Percentiles rank a stretch among this genome's conserved stretches.
phyloP scores from a whole-genome alignment of 164 flowering plant genomes.

The Vitis riparia region DNA sequence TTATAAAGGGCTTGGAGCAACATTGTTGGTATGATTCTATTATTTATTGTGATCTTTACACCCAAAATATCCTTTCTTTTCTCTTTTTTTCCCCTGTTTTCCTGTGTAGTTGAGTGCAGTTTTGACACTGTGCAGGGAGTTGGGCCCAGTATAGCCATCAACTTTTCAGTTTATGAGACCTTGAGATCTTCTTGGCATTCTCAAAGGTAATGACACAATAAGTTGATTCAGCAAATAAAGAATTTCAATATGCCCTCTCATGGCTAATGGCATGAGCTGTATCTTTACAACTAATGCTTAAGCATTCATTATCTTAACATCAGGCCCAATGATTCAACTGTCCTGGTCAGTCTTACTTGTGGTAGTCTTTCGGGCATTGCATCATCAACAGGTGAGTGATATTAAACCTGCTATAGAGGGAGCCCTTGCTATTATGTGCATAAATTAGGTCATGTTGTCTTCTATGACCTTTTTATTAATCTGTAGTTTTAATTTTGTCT shows the following conservation, averaged over 20 bases:
- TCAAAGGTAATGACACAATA: constrained; percentile 36
- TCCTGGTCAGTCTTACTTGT: constrained; percentile 62
- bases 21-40: constrained; percentile 44
- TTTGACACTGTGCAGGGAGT: constrained; percentile 48
- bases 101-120: constrained; percentile 2
- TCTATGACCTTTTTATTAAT: not conserved
- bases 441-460: no score
- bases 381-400: constrained; percentile 68
- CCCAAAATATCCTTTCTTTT: not conserved
- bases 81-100: not conserved
- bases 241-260: not conserved
- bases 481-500: not conserved
- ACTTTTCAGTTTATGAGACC: constrained; percentile 69
- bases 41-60: not conserved
- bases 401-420: not conserved
- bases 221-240: not conserved
- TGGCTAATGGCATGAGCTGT: not conserved
- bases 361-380: constrained; percentile 83
- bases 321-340: constrained; percentile 70
- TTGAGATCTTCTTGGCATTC: constrained; percentile 55
- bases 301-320: constrained; percentile 1
- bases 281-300: not conserved
- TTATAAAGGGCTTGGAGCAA: constrained; percentile 71
- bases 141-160: constrained; percentile 70
- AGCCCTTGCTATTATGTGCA: not conserved